Percentiles rank a stretch among this genome's conserved stretches.
Conservation (phyloP, 345 rosid species). For the Turnera subulata region DNA sequence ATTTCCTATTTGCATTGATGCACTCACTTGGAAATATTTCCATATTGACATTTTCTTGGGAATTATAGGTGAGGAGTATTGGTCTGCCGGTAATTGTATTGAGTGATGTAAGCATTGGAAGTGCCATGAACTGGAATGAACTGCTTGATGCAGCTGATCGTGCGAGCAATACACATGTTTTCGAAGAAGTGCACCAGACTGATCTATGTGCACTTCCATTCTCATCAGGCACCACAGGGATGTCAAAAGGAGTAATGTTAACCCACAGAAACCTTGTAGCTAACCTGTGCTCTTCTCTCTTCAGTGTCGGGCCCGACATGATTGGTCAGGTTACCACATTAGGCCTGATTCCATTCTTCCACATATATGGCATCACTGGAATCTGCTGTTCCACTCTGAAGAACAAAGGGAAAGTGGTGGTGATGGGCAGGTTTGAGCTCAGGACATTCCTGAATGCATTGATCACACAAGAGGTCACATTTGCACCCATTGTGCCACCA, state of each 20-base stretch:
- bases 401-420: conserved; percentile 92
- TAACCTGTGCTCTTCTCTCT: conserved; percentile 79
- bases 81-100: conserved; percentile 56
- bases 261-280: conserved; percentile 83
- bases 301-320: conserved; percentile 63
- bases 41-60: too few species aligned
- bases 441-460: conserved; percentile 65
- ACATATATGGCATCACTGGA: conserved; percentile 81
- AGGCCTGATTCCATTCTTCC: conserved; percentile 90
- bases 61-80: conserved; percentile 50
- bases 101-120: conserved; percentile 46
- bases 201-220: conserved; percentile 95
- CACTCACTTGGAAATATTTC: too few species aligned
- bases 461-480: conserved; percentile 65
- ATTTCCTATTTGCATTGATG: too few species aligned
- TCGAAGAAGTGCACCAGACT: conserved; percentile 42
- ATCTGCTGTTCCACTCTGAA: conserved; percentile 78
- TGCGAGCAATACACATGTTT: conserved; percentile 23
- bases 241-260: conserved; percentile 88
- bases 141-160: conserved; percentile 76
- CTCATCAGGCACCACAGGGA: conserved; percentile 95
- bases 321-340: conserved; percentile 61
- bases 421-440: conserved; percentile 67
- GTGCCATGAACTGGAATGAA: conserved; percentile 63
- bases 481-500: conserved; percentile 93